Percentiles rank a stretch among this genome's conserved stretches.
Conservation (phyloP, 2,329 filamentous ascomycete species). For the Alternaria arbusti region DNA sequence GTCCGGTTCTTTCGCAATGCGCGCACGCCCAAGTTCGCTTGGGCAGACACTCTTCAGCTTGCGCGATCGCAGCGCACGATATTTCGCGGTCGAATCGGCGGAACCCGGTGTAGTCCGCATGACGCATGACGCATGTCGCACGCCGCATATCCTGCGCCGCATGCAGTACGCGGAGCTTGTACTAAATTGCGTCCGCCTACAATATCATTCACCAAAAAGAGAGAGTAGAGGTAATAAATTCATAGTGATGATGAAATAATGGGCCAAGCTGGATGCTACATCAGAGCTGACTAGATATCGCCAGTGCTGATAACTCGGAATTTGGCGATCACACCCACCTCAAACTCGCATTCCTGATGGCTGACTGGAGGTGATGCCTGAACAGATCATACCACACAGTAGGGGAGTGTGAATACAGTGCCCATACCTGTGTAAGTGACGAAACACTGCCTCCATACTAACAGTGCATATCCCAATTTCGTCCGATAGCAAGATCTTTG, state of each 20-base stretch:
- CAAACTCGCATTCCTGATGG: not conserved
- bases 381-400: not conserved
- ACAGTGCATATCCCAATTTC: not conserved
- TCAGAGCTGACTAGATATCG: not conserved
- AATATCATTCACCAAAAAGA: not conserved
- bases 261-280: not conserved
- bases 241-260: not conserved
- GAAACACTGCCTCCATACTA: not conserved
- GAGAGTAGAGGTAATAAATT: not conserved
- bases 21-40: not conserved
- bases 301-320: not conserved
- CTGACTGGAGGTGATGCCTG: not conserved
- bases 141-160: not conserved
- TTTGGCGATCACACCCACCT: not conserved
- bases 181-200: not conserved
- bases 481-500: not conserved
- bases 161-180: not conserved
- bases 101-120: not conserved
- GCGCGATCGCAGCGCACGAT: not conserved
- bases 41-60: not conserved
- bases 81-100: slow-evolving; percentile 1
- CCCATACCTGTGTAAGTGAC: not conserved
- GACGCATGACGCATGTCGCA: not conserved
- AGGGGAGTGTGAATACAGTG: not conserved
- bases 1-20: slow-evolving; percentile 14